Percentiles rank a stretch among this genome's conserved stretches.
Evolutionary conservation across 495 filamentous ascomycete species (phyloP).

Genomic region (Podospora didyma): DNA sequence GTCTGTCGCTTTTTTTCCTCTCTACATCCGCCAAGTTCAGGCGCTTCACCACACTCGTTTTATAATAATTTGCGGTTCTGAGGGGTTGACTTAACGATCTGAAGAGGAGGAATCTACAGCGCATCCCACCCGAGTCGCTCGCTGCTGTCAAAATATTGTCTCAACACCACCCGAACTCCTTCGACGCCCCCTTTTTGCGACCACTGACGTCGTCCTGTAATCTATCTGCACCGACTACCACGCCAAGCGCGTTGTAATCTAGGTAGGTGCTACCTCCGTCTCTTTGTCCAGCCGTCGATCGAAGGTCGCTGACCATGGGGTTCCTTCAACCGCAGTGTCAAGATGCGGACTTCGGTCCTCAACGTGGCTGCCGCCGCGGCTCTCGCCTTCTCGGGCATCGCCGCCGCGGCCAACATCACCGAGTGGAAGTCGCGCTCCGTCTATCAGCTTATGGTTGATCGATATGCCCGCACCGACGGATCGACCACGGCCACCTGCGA

Average conservation of each 20-base stretch:
- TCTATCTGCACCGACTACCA: no score
- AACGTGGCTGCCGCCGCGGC: slow-evolving; percentile 16
- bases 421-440: slow-evolving; percentile 63
- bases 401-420: slow-evolving; percentile 25
- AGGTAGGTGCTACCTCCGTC: no score
- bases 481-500: slow-evolving; percentile 56
- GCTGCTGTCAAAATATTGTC: slow-evolving; percentile 7
- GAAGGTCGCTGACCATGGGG: neutral
- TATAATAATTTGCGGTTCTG: neutral
- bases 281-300: no score
- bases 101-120: neutral
- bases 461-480: slow-evolving; percentile 60
- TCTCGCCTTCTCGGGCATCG: slow-evolving; percentile 23
- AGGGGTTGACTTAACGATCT: neutral
- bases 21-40: neutral
- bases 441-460: slow-evolving; percentile 74
- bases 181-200: no score
- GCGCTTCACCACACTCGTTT: slow-evolving; percentile 7
- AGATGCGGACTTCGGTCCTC: slow-evolving; percentile 21
- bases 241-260: no score
- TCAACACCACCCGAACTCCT: neutral
- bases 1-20: neutral
- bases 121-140: slow-evolving; percentile 25
- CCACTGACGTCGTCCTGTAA: no score
- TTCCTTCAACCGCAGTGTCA: neutral